phyloP scores from a whole-genome alignment of 176 grass and related monocot species.

The Carex cristatella region DNA sequence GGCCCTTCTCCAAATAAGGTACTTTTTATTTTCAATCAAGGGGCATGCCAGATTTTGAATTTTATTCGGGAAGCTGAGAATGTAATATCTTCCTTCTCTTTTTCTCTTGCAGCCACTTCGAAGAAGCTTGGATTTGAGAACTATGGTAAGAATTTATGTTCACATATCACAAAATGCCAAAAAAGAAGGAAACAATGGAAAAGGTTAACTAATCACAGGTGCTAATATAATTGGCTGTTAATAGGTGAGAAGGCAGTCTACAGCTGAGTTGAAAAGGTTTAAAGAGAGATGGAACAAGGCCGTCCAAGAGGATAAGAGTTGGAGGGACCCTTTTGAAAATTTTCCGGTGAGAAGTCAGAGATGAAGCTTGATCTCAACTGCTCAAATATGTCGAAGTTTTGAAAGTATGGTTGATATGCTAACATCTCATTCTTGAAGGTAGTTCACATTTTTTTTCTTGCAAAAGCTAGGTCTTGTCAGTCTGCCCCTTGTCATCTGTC shows the following conservation, averaged over 20 bases:
- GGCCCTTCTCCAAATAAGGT: conserved; percentile 73
- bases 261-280: conserved; percentile 75
- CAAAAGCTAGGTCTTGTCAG: not conserved
- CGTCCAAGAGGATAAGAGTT: conserved; percentile 62
- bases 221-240: conserved; percentile 5
- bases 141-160: conserved; percentile 43
- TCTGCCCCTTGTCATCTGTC: not conserved
- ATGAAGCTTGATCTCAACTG: not conserved
- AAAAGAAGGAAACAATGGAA: not conserved
- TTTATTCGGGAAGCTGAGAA: not conserved
- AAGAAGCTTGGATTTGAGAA: conserved; percentile 80
- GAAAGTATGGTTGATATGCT: conserved; percentile 4
- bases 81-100: conserved; percentile 4
- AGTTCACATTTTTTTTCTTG: not conserved
- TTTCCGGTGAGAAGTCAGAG: not conserved
- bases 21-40: not conserved
- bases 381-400: not conserved
- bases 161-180: not conserved
- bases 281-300: conserved; percentile 88
- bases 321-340: conserved; percentile 58
- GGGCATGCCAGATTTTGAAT: not conserved
- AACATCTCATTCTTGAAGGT: not conserved
- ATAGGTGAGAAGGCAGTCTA: conserved; percentile 90
- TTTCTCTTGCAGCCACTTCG: conserved; percentile 34
- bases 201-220: not conserved